Evolutionary conservation across 2,329 filamentous ascomycete species (phyloP), one percentile per base, ranked within the genome.

Genomic region (Exophiala bonariae): DNA sequence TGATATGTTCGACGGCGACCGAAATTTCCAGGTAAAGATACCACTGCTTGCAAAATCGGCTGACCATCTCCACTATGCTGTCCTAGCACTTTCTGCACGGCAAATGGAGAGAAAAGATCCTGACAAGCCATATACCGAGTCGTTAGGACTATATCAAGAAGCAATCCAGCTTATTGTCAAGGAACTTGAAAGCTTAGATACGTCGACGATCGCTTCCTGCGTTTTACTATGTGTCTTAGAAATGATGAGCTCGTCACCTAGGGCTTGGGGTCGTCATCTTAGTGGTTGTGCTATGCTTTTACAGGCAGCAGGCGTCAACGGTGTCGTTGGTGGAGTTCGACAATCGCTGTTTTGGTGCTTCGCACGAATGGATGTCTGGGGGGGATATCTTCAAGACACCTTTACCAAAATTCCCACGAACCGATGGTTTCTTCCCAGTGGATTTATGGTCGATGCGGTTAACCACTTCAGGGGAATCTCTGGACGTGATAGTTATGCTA

Each of bases 321-420:
- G 78, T 1, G 69, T 77, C 3, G 67, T 69, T 5, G 72, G 74
- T 2, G 78, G 77, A 0, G 58, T 80, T 14, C 60, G 76, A 7
- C 75, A 78, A 53, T 77, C 76, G 0, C 65, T 80, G 0, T 81
- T 81, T 51, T 81, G 78, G 77, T 79, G 75, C 52, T 80, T 78
- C 57, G 76, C 75, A 0, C 67, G 78, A 32, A 81, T 80, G 76
- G 78, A 81, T 57, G 57, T 79, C 2, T 80, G 77, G 48, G 76
- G 75, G 31, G 74, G 74, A 2, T 66, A 81, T 9, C 80, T 82
- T 18, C 78, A 75, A 0, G 69, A 68, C 28, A 74, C 52, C 59
- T 63, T 18, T 49, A 63, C 3, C 68, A 70, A 1, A 19, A 18
- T 37, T 18, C 35, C 35, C 4, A 37, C 35, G 10, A 37, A 37